Evolutionary conservation across 2,329 filamentous ascomycete genomes (phyloP).

Genomic region (Curvularia sp.): DNA sequence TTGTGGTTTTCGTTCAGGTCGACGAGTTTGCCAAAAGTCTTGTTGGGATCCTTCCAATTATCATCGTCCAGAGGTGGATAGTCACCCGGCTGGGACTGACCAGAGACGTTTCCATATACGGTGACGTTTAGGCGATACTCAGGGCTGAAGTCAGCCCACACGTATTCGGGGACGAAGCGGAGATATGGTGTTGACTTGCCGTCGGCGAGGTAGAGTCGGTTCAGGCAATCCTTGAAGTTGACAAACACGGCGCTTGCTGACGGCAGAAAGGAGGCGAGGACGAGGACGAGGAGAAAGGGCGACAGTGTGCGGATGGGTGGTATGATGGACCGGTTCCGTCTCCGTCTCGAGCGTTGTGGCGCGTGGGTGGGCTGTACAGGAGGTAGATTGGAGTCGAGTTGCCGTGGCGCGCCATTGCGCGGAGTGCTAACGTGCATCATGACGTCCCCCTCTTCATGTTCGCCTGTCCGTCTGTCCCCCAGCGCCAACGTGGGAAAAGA

Average conservation of each 20-base stretch:
- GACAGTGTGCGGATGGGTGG: slow-evolving; percentile 18
- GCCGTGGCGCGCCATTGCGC: slow-evolving; percentile 29
- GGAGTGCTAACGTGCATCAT: slow-evolving; percentile 37
- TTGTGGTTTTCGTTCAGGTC: slow-evolving; percentile 64
- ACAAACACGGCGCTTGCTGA: slow-evolving; percentile 63
- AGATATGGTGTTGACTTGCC: slow-evolving; percentile 66
- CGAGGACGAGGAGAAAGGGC: slow-evolving; percentile 35
- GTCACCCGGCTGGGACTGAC: slow-evolving; percentile 63
- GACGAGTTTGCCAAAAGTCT: slow-evolving; percentile 78
- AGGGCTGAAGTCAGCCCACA: slow-evolving; percentile 73
- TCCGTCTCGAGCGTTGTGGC: slow-evolving; percentile 43
- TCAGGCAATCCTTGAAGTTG: slow-evolving; percentile 84
- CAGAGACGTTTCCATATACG: slow-evolving; percentile 90
- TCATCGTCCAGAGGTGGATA: slow-evolving; percentile 68
- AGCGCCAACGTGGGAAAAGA: slow-evolving; percentile 4
- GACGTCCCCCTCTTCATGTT: slow-evolving; percentile 39
- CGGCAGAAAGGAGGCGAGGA: slow-evolving; percentile 35
- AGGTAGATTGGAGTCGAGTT: slow-evolving; percentile 25
- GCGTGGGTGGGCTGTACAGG: slow-evolving; percentile 38
- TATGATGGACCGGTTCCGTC: slow-evolving; percentile 29
- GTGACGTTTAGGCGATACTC: slow-evolving; percentile 75
- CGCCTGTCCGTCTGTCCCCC: slow-evolving; percentile 14
- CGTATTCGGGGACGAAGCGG: slow-evolving; percentile 79
- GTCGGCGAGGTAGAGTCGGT: slow-evolving; percentile 61
- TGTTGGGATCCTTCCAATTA: slow-evolving; percentile 65